These are phyloP conservation scores for Chlorella sp. DNA, from an alignment of 139 green algal species.

Conservation along the genomic window DNA sequence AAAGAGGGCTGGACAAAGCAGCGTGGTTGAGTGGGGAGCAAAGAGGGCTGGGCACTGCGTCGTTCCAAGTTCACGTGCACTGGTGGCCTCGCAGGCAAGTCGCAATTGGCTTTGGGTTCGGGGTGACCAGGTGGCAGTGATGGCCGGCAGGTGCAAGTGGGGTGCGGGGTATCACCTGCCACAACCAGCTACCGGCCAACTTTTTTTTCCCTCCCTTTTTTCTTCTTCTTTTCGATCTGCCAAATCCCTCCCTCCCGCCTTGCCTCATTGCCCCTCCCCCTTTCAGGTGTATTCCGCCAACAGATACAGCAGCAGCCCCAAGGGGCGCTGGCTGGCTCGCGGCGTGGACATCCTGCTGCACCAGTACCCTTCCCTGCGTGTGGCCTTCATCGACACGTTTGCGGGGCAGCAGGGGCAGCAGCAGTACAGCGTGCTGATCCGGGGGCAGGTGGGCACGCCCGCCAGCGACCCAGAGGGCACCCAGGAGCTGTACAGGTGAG, in stretches of 20 bases:
- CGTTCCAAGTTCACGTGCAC: too few species aligned
- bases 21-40: too few species aligned
- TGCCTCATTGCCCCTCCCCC: background rate
- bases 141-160: background rate
- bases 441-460: constrained; percentile 34
- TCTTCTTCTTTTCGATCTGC: too few species aligned
- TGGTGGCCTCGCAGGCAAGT: background rate
- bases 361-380: constrained; percentile 63
- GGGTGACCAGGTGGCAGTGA: background rate
- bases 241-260: background rate
- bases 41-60: too few species aligned
- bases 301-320: constrained; percentile 29
- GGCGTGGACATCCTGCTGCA: constrained; percentile 63
- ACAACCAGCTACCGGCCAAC: background rate
- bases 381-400: constrained; percentile 68
- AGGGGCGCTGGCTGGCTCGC: constrained; percentile 61
- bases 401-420: background rate
- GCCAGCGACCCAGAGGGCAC: constrained; percentile 38
- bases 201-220: too few species aligned
- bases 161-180: background rate
- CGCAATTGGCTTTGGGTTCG: too few species aligned
- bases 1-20: too few species aligned
- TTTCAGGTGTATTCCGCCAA: constrained; percentile 62
- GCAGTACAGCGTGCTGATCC: constrained; percentile 48
- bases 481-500: constrained; percentile 55